Conservation (phyloP, 2,329 filamentous ascomycete species). For the Helicocarpus griseus region DNA sequence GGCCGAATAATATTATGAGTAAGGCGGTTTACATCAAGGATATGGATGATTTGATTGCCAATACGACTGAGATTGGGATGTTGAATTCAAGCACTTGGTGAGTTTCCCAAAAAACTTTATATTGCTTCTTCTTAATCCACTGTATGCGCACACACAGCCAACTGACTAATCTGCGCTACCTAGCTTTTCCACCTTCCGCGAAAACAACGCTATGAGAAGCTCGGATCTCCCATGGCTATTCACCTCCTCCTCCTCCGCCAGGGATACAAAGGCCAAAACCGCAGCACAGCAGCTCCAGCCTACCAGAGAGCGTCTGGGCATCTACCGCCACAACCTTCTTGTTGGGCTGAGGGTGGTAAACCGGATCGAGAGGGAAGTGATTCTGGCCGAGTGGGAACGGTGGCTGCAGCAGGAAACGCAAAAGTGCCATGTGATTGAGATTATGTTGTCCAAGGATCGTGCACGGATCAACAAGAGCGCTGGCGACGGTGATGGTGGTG, state of each 20-base stretch:
- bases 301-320: slow-evolving; percentile 72
- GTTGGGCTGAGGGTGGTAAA: slow-evolving; percentile 88
- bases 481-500: slow-evolving; percentile 15
- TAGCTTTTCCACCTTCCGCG: slow-evolving; percentile 34
- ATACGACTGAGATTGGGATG: slow-evolving; percentile 21
- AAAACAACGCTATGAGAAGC: slow-evolving; percentile 28
- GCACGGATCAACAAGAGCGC: slow-evolving; percentile 14
- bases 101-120: background rate
- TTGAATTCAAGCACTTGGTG: slow-evolving; percentile 26
- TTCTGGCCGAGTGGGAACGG: slow-evolving; percentile 84
- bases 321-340: slow-evolving; percentile 79
- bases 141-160: background rate
- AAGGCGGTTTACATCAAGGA: slow-evolving; percentile 77
- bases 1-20: slow-evolving; percentile 70
- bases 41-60: slow-evolving; percentile 55
- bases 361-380: slow-evolving; percentile 73
- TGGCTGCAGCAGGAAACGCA: slow-evolving; percentile 75
- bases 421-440: slow-evolving; percentile 58
- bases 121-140: background rate
- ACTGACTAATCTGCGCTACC: background rate
- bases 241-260: slow-evolving; percentile 14
- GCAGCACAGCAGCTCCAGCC: slow-evolving; percentile 55
- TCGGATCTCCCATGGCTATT: slow-evolving; percentile 23
- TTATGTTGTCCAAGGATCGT: slow-evolving; percentile 32
- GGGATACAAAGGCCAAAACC: slow-evolving; percentile 23